phyloP scores from a whole-genome alignment of 371 early-diverging fungal species.

The Lichtheimia hyalospora region DNA sequence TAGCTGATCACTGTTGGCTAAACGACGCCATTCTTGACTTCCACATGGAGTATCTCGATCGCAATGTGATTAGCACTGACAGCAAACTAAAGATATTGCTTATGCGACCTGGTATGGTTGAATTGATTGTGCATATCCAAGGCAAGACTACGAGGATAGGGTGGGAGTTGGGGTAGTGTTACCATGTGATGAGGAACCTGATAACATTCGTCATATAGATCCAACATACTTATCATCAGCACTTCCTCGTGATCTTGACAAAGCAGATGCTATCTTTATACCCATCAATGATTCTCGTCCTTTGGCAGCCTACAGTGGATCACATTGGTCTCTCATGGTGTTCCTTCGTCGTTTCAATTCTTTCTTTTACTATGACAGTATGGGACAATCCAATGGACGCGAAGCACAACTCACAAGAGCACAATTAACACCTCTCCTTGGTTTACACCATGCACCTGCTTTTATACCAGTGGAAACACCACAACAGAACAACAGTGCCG shows the following conservation, averaged over 20 bases:
- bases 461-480: conserved; percentile 40
- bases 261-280: conserved; percentile 33
- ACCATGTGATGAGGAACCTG: background rate
- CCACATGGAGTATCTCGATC: conserved; percentile 53
- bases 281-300: conserved; percentile 53
- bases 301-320: conserved; percentile 36
- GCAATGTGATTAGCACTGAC: conserved; percentile 25
- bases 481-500: conserved; percentile 50
- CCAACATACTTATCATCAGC: conserved; percentile 27
- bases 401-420: conserved; percentile 24
- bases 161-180: background rate
- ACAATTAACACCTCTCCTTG: conserved; percentile 21
- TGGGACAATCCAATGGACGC: conserved; percentile 27
- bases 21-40: conserved; percentile 61
- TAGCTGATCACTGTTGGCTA: conserved; percentile 52
- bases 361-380: conserved; percentile 51
- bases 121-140: conserved; percentile 35
- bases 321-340: conserved; percentile 54
- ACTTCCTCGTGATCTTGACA: conserved; percentile 31
- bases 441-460: conserved; percentile 5
- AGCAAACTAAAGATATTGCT: conserved; percentile 22
- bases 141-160: conserved; percentile 14
- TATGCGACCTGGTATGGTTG: conserved; percentile 39
- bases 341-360: conserved; percentile 26
- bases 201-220: conserved; percentile 12